These are phyloP conservation scores for Boletus bicolor DNA, from an alignment of 768 basidiomycete genomes.

Conservation along the genomic window DNA sequence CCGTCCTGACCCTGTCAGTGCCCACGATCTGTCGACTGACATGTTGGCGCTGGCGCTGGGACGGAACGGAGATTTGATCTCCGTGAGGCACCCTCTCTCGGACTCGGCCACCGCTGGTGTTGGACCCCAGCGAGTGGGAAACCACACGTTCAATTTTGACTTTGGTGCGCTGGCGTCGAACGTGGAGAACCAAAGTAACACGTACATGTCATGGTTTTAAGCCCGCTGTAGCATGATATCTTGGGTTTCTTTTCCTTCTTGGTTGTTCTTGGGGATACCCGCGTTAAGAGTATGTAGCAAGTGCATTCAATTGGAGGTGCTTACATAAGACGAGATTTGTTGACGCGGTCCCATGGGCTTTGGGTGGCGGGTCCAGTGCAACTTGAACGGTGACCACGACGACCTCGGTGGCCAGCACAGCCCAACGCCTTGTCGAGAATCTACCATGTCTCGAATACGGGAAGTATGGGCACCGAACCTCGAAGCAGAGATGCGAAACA, in stretches of 20 bases:
- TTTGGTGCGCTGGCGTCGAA: constrained; percentile 55
- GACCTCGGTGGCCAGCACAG: constrained; percentile 9
- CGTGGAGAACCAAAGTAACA: constrained; percentile 52
- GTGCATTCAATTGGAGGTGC: constrained; percentile 6
- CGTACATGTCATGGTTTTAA: constrained; percentile 70
- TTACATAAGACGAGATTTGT: constrained; percentile 27
- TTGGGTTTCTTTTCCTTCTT: constrained; percentile 20
- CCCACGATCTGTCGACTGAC: constrained; percentile 32
- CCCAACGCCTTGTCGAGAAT: constrained; percentile 2
- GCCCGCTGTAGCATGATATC: constrained; percentile 1
- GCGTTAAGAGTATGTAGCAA: background rate
- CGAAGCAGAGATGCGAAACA: constrained; percentile 85
- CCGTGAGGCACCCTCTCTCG: constrained; percentile 16
- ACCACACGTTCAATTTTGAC: constrained; percentile 59
- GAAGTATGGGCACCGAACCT: constrained; percentile 97
- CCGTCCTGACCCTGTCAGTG: constrained; percentile 16
- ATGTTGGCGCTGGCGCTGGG: constrained; percentile 32
- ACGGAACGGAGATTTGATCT: constrained; percentile 25
- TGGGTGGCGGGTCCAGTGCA: constrained; percentile 11
- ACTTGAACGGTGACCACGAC: constrained; percentile 21
- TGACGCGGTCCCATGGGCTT: constrained; percentile 16
- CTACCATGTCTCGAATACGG: constrained; percentile 75
- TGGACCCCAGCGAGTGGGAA: constrained; percentile 43
- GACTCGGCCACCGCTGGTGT: constrained; percentile 20
- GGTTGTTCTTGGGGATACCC: constrained; percentile 15